Base-by-base conservation (phyloP, 768 basidiomycete species). In the Pleurotus ostreatus region DNA sequence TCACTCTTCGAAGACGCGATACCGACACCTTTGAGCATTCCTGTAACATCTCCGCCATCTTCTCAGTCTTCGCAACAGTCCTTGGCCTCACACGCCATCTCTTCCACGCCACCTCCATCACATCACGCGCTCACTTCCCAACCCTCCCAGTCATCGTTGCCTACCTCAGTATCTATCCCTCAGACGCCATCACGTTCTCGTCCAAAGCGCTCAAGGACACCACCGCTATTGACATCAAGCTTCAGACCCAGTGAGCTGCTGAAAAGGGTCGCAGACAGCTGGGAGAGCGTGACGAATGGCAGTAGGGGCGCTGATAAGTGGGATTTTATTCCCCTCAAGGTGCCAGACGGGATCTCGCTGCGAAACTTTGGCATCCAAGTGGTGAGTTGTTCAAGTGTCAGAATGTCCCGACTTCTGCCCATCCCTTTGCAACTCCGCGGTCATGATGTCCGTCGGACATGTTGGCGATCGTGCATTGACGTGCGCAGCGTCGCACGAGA, bases 311-410 rank as follows among this genome's bases (percentile, higher is more conserved):
- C 9, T 70, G 72, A 2, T 69, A 68, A 68, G 34, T 85, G 84
- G 73, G 83, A 86, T 62, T 92, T 93, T 60, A 77, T 84, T 38
- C 85, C 87, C 41, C 78, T 80, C 12, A 76, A 76, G 54, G 86
- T 93, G 55, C 91, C 91, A 8, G 86, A 90, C 61, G 91, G 91
- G 15, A 91, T 92, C 57, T 88, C 84, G 58, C 71, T 92, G 64
- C 77, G 94, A 61, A 93, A 95, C 73, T 94, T 95, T 68, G 89
- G 90, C 25, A 88, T 93, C 57, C 94, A 95, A 69, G 83, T 89
- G 61, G 88, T 92, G 66, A 77, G 90, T 84, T 16, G 47, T 41
- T 57, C 53, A 41, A 25, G 23, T 25, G 23, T 25, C 23, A 25
- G 23, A 25, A 22, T 47, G 56, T 59, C 52, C 44, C 18, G 7